These are phyloP conservation scores for Pilasporangium apinafurcum DNA, from an alignment of 352 stramenopile species.

Conservation along the genomic window DNA sequence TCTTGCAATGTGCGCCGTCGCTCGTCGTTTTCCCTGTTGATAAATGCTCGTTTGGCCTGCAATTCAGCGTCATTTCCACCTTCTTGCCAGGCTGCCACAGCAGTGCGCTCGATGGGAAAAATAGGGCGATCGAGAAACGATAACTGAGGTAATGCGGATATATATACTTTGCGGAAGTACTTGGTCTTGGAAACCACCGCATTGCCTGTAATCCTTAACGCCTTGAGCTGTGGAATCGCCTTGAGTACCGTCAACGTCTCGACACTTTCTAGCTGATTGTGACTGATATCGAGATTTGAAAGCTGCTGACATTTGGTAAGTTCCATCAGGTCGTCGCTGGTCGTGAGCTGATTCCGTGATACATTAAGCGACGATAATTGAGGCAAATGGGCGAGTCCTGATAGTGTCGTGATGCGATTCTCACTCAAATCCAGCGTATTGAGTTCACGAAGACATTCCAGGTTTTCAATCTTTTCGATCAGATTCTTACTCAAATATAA, in stretches of 20 bases:
- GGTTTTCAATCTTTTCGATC: slow-evolving; percentile 75
- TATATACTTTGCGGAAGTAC: slow-evolving; percentile 92
- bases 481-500: slow-evolving; percentile 94
- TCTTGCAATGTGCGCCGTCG: slow-evolving; percentile 55
- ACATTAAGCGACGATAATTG: slow-evolving; percentile 87
- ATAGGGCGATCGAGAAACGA: slow-evolving; percentile 93
- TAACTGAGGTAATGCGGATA: slow-evolving; percentile 78
- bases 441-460: slow-evolving; percentile 57
- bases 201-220: slow-evolving; percentile 85
- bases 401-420: slow-evolving; percentile 84
- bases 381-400: slow-evolving; percentile 69
- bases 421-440: slow-evolving; percentile 92
- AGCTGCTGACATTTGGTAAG: slow-evolving; percentile 66
- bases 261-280: slow-evolving; percentile 87
- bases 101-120: slow-evolving; percentile 87
- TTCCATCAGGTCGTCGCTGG: slow-evolving; percentile 60
- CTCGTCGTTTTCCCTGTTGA: slow-evolving; percentile 74
- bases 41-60: slow-evolving; percentile 61
- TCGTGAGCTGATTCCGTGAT: slow-evolving; percentile 85
- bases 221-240: slow-evolving; percentile 72
- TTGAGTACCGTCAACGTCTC: slow-evolving; percentile 76
- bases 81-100: slow-evolving; percentile 78
- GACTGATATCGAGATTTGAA: slow-evolving; percentile 89
- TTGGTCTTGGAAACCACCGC: slow-evolving; percentile 86
- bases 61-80: slow-evolving; percentile 89